Conservation (phyloP, 768 basidiomycete genomes). For the Aureoboletus auriporus region DNA sequence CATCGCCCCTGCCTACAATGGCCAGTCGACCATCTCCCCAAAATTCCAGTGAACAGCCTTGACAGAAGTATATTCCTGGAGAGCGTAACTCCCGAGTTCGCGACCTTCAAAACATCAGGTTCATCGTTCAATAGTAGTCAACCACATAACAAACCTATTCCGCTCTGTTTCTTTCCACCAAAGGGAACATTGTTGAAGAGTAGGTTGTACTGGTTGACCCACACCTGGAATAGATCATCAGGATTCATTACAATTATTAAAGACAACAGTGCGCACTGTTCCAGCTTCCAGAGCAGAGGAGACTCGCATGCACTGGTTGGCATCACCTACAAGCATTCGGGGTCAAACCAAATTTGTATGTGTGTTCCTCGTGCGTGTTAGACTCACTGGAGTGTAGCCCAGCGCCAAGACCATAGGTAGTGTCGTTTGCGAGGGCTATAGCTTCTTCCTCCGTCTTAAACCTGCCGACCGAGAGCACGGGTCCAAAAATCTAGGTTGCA, state of each 20-base stretch:
- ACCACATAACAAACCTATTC: slow-evolving; percentile 54
- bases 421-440: slow-evolving; percentile 80
- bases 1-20: slow-evolving; percentile 40
- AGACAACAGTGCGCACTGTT: slow-evolving; percentile 49
- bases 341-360: not conserved
- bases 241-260: not conserved
- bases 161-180: slow-evolving; percentile 92
- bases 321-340: slow-evolving; percentile 52
- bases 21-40: slow-evolving; percentile 77
- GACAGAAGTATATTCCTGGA: slow-evolving; percentile 80
- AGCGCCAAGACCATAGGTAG: slow-evolving; percentile 87
- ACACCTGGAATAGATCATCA: slow-evolving; percentile 49
- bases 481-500: slow-evolving; percentile 79
- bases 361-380: not conserved
- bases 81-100: slow-evolving; percentile 81
- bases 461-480: slow-evolving; percentile 77
- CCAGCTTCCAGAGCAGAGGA: slow-evolving; percentile 85
- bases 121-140: not conserved
- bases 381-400: slow-evolving; percentile 81
- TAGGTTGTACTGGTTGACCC: slow-evolving; percentile 89
- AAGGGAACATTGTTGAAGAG: slow-evolving; percentile 89
- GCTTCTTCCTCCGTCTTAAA: slow-evolving; percentile 90
- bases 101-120: slow-evolving; percentile 51
- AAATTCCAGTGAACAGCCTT: slow-evolving; percentile 89
- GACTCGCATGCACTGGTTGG: slow-evolving; percentile 86